Conservation (phyloP, 2,329 filamentous ascomycete species). For the Xylaria sp. region DNA sequence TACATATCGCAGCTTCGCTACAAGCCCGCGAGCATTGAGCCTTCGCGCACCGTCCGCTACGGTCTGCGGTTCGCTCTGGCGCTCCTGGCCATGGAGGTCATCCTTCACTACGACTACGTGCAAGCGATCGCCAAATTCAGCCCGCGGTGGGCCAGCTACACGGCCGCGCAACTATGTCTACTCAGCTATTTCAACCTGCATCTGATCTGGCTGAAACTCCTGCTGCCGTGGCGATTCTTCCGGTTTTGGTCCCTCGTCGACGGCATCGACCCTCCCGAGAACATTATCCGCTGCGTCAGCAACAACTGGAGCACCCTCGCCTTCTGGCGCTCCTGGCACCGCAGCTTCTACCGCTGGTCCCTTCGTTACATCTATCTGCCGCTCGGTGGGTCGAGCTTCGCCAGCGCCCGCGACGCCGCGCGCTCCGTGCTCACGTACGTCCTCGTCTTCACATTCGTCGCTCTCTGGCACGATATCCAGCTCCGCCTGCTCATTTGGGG, state of each 20-base stretch:
- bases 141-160: constrained; percentile 85
- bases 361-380: constrained; percentile 95
- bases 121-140: constrained; percentile 87
- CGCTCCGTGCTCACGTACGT: constrained; percentile 80
- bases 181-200: constrained; percentile 96
- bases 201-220: constrained; percentile 96
- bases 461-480: constrained; percentile 97
- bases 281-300: constrained; percentile 96
- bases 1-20: constrained; percentile 89
- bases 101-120: constrained; percentile 92
- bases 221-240: constrained; percentile 98
- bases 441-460: constrained; percentile 93
- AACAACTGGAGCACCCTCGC: constrained; percentile 91
- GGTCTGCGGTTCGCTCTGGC: constrained; percentile 82
- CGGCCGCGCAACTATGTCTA: constrained; percentile 86
- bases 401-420: constrained; percentile 58
- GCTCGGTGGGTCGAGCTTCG: constrained; percentile 76
- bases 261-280: constrained; percentile 93
- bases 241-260: constrained; percentile 94
- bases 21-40: constrained; percentile 75
- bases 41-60: constrained; percentile 79
- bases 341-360: constrained; percentile 93
- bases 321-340: constrained; percentile 98
- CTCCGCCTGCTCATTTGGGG: constrained; percentile 92
- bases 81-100: constrained; percentile 88